phyloP scores from a whole-genome alignment of 352 stramenopile genomes.

The Phytopythium aichiense region DNA sequence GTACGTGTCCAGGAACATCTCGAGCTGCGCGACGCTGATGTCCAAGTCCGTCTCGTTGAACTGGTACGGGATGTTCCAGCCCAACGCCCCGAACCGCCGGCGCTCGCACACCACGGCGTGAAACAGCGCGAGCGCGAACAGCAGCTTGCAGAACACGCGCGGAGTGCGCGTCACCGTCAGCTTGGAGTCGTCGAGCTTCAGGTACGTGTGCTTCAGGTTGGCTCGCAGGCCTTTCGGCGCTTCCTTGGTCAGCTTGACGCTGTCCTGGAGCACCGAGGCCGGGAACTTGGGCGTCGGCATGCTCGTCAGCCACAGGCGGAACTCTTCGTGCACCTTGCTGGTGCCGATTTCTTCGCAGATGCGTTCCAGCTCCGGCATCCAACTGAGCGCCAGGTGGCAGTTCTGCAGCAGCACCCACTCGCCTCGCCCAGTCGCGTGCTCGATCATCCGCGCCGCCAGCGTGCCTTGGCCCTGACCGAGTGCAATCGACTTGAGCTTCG shows the following conservation, averaged over 20 bases:
- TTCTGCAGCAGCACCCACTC: constrained; percentile 96
- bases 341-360: constrained; percentile 91
- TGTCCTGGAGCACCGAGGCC: constrained; percentile 92
- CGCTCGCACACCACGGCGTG: constrained; percentile 92
- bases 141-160: constrained; percentile 89
- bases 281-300: constrained; percentile 82
- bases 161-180: constrained; percentile 86
- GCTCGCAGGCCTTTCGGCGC: constrained; percentile 91
- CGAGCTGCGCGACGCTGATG: constrained; percentile 80
- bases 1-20: constrained; percentile 88
- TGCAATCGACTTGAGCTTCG: constrained; percentile 92
- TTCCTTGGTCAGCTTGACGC: constrained; percentile 97
- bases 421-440: constrained; percentile 80
- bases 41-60: constrained; percentile 97
- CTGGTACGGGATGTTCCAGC: constrained; percentile 97
- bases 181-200: constrained; percentile 89
- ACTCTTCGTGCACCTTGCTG: constrained; percentile 88
- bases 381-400: constrained; percentile 93
- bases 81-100: constrained; percentile 92
- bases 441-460: constrained; percentile 89
- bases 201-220: constrained; percentile 94
- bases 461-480: constrained; percentile 91
- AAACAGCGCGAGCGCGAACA: constrained; percentile 92
- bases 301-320: constrained; percentile 93
- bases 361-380: constrained; percentile 93